Percentiles rank a stretch among this genome's conserved stretches.
phyloP scores from a whole-genome alignment of 1,139 yeast genomes.

The Debaryomyces subglobosus region DNA sequence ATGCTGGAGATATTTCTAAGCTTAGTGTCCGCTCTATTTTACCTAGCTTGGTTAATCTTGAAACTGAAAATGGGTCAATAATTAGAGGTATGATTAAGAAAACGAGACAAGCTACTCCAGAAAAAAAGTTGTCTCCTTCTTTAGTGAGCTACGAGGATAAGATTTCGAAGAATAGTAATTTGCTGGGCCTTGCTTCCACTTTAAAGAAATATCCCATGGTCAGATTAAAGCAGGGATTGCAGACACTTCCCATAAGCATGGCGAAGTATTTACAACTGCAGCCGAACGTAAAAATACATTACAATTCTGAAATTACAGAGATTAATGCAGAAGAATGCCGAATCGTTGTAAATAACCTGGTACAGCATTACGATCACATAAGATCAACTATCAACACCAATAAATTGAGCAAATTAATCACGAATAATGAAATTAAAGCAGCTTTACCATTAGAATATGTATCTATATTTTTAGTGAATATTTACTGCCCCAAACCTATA shows the following conservation, averaged over 20 bases:
- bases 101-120: conserved; percentile 11
- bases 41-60: conserved; percentile 56
- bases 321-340: conserved; percentile 20
- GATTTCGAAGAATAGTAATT: conserved; percentile 39
- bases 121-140: conserved; percentile 17
- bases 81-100: conserved; percentile 34
- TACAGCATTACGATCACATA: conserved; percentile 50
- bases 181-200: conserved; percentile 34
- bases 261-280: conserved; percentile 34
- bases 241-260: conserved; percentile 50
- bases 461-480: conserved; percentile 62
- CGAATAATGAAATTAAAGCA: conserved; percentile 19
- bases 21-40: conserved; percentile 67
- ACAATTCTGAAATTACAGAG: conserved; percentile 22
- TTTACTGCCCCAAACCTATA: conserved; percentile 36
- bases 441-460: conserved; percentile 45
- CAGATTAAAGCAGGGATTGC: conserved; percentile 56
- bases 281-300: conserved; percentile 45
- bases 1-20: conserved; percentile 78
- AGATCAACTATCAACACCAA: conserved; percentile 58
- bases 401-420: conserved; percentile 27
- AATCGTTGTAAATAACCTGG: conserved; percentile 6
- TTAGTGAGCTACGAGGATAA: conserved; percentile 33
- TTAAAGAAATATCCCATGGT: conserved; percentile 56
- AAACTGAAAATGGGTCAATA: conserved; percentile 63